Evolutionary conservation across 176 grass and related monocot species (phyloP).

Genomic region (Ensete ventricosum): DNA sequence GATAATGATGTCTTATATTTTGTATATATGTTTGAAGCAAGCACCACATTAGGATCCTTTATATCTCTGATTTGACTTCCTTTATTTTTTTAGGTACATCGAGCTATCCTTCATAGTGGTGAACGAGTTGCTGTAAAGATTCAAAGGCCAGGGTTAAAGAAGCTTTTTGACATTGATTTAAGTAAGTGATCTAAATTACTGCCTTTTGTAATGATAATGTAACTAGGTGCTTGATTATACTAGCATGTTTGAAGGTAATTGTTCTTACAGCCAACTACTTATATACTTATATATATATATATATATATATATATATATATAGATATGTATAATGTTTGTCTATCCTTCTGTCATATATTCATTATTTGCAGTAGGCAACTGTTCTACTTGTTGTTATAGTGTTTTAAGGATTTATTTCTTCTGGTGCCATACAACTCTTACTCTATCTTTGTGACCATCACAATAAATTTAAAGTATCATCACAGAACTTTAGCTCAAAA

Average conservation of each 20-base stretch:
- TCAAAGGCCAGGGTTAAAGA: conserved; percentile 85
- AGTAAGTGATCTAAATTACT: conserved; percentile 41
- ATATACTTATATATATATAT: neutral
- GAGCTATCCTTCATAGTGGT: conserved; percentile 80
- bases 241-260: neutral
- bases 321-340: neutral
- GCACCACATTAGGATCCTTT: neutral
- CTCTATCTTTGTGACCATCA: too few relatives aligned
- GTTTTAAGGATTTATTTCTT: neutral
- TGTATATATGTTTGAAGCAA: neutral
- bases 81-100: conserved; percentile 55
- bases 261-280: too few relatives aligned
- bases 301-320: neutral
- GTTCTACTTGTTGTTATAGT: neutral
- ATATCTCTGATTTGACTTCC: neutral
- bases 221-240: neutral
- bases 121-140: conserved; percentile 88
- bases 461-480: neutral
- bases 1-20: neutral
- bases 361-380: neutral
- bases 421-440: neutral
- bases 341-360: neutral
- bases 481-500: neutral
- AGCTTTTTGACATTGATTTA: conserved; percentile 96
- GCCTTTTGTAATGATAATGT: neutral